phyloP scores from a whole-genome alignment of 176 grass and related monocot species.

The Bonia amplexicaulis region DNA sequence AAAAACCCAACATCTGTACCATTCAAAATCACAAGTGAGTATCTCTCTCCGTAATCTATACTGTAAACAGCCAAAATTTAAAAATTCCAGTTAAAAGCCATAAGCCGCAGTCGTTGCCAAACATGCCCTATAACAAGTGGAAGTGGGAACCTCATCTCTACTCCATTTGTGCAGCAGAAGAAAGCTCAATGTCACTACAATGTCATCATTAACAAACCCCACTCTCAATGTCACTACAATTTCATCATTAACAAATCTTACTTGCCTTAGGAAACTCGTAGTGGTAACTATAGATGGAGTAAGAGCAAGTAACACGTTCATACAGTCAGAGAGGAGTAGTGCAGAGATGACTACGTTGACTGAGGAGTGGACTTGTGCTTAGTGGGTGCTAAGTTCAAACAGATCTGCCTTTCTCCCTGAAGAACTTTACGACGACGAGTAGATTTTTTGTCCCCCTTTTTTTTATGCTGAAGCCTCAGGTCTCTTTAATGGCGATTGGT shows the following conservation, averaged over 20 bases:
- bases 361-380: neutral
- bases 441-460: neutral
- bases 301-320: neutral
- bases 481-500: neutral
- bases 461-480: conserved; percentile 1
- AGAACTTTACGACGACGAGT: neutral
- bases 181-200: neutral
- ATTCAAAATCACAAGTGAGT: no score
- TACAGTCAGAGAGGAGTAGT: neutral
- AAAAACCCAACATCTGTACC: no score
- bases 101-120: no score
- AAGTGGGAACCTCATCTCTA: neutral
- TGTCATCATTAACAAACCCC: no score
- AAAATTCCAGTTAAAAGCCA: no score
- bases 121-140: neutral
- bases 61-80: no score
- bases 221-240: no score
- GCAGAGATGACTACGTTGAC: conserved; percentile 4
- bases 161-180: neutral
- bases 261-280: neutral
- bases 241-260: neutral
- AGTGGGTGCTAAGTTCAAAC: neutral
- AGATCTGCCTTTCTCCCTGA: neutral
- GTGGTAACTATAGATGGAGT: neutral
- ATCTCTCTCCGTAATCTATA: no score